Percentiles rank a stretch among this genome's conserved stretches.
Evolutionary conservation across 768 basidiomycete genomes (phyloP).

Genomic region (Phlegmacium glaucopus): DNA sequence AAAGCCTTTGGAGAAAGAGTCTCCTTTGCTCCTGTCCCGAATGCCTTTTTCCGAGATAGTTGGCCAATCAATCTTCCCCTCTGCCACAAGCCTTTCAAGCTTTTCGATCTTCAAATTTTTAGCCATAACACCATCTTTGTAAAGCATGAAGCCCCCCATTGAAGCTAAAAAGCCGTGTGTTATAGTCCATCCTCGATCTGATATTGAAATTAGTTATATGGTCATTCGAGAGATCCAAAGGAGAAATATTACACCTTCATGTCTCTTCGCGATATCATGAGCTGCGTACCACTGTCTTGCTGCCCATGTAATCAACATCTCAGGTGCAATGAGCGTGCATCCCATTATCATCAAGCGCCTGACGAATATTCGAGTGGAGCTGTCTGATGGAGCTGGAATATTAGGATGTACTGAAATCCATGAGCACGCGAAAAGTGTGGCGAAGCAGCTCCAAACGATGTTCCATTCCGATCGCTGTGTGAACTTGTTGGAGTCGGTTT

Average conservation of each 20-base stretch:
- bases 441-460: conserved; percentile 18
- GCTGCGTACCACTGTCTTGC: conserved; percentile 8
- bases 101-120: conserved; percentile 1
- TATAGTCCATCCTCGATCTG: conserved; percentile 8
- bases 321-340: too few species aligned
- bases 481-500: too few species aligned
- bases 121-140: not conserved
- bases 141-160: conserved; percentile 7
- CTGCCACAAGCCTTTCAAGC: conserved; percentile 3
- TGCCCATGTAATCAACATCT: too few species aligned
- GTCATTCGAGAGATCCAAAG: not conserved
- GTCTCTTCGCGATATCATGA: not conserved
- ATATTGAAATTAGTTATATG: not conserved
- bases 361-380: too few species aligned
- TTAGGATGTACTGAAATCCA: conserved; percentile 20
- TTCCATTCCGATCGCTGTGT: conserved; percentile 9
- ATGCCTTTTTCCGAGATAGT: too few species aligned
- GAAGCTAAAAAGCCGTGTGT: conserved; percentile 7
- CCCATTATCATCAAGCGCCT: too few species aligned
- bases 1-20: too few species aligned
- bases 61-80: conserved; percentile 5
- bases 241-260: not conserved
- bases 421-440: conserved; percentile 18
- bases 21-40: too few species aligned
- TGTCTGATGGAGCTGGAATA: conserved; percentile 13